Percentiles rank a stretch among this genome's conserved stretches.
These are phyloP conservation scores for Tolypocladium album DNA, from an alignment of 2,329 filamentous ascomycete species.

Conservation along the genomic window DNA sequence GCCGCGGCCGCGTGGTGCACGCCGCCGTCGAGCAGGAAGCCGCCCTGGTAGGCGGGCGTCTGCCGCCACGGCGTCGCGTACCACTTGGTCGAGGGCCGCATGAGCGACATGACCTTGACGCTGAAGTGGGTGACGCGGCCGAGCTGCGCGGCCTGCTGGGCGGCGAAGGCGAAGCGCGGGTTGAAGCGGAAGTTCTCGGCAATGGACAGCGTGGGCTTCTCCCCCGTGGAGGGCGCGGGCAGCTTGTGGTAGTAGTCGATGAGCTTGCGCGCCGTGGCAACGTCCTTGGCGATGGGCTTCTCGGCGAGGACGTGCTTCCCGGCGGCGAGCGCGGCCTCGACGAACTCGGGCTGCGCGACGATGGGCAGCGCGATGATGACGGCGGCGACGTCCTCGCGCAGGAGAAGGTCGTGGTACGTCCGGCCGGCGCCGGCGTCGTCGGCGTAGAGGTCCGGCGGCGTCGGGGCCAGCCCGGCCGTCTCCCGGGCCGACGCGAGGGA, in stretches of 20 bases:
- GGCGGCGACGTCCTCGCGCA: slow-evolving; percentile 40
- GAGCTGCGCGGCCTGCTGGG: slow-evolving; percentile 24
- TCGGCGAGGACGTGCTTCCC: slow-evolving; percentile 62
- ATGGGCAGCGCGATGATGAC: slow-evolving; percentile 56
- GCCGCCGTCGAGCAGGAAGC: slow-evolving; percentile 66
- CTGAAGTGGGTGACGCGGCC: slow-evolving; percentile 35
- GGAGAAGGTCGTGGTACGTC: slow-evolving; percentile 39
- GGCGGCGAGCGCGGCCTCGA: slow-evolving; percentile 47
- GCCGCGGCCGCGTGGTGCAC: slow-evolving; percentile 60
- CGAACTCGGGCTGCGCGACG: slow-evolving; percentile 43
- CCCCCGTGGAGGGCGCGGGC: slow-evolving; percentile 1
- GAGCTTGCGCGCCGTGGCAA: slow-evolving; percentile 30
- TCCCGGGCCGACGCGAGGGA: slow-evolving; percentile 45
- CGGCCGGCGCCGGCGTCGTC: slow-evolving; percentile 37
- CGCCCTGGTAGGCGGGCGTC: slow-evolving; percentile 60
- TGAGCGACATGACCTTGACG: slow-evolving; percentile 23
- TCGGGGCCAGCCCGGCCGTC: slow-evolving; percentile 22
- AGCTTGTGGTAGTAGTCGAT: slow-evolving; percentile 22
- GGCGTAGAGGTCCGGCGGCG: slow-evolving; percentile 41
- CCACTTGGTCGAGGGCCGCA: slow-evolving; percentile 30
- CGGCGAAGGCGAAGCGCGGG: slow-evolving; percentile 40
- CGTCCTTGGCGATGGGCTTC: slow-evolving; percentile 56
- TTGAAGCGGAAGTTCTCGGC: slow-evolving; percentile 67
- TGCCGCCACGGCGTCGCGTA: slow-evolving; percentile 53
- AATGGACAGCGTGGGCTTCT: slow-evolving; percentile 37